Evolutionary conservation across 345 rosid genomes (phyloP).

Genomic region (Clarkia xantiana): DNA sequence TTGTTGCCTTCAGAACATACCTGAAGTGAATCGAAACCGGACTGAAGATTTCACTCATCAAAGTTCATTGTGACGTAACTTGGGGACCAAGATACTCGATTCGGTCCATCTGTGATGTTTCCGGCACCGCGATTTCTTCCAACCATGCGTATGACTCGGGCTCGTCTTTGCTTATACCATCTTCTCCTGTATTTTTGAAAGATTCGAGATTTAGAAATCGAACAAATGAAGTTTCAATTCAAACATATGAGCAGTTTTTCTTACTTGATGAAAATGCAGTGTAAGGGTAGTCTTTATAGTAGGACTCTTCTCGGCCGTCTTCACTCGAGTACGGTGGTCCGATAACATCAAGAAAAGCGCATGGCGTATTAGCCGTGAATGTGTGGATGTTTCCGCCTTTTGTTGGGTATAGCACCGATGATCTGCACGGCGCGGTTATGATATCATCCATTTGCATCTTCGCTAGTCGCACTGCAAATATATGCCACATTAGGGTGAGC

Average conservation of each 20-base stretch:
- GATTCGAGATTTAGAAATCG: not conserved
- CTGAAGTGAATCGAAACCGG: slow-evolving; percentile 8
- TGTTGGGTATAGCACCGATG: slow-evolving; percentile 58
- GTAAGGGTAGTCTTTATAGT: slow-evolving; percentile 35
- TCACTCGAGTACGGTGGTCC: slow-evolving; percentile 61
- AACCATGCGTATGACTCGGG: slow-evolving; percentile 23
- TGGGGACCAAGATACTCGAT: slow-evolving; percentile 51
- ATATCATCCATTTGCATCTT: slow-evolving; percentile 16
- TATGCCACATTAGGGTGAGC: too few species aligned
- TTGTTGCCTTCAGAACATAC: slow-evolving; percentile 63
- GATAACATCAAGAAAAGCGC: slow-evolving; percentile 50
- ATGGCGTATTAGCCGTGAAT: slow-evolving; percentile 50
- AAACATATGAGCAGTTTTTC: too few species aligned
- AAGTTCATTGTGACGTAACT: slow-evolving; percentile 7
- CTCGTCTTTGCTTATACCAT: slow-evolving; percentile 12
- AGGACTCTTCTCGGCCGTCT: slow-evolving; percentile 47
- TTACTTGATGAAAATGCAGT: slow-evolving; percentile 23
- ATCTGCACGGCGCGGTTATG: slow-evolving; percentile 42
- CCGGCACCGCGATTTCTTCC: slow-evolving; percentile 50
- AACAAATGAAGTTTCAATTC: not conserved
- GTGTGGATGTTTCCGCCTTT: slow-evolving; percentile 63
- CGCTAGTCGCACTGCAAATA: slow-evolving; percentile 38
- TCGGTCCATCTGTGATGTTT: slow-evolving; percentile 32
- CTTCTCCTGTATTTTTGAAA: slow-evolving; percentile 24
- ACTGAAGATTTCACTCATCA: too few species aligned